Base-by-base conservation (phyloP, 192 early-diverging fungal species). In the Radiomyces spectabilis region DNA sequence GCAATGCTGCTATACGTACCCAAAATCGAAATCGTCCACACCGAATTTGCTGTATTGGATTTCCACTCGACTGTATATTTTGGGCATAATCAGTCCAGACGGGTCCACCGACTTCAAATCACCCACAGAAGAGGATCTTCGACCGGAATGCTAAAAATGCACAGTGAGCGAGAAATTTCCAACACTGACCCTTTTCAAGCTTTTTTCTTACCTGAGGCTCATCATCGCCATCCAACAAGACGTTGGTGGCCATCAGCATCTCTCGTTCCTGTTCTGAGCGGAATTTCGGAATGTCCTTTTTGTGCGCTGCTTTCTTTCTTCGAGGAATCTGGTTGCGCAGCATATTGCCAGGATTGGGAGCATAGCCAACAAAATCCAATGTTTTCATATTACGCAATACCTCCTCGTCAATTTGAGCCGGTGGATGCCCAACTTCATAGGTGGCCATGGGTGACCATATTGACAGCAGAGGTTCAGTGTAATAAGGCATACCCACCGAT, bases 1-100 rank as follows among this genome's bases (percentile, higher is more conserved):
- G 35, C 35, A 10, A 26, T 0, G 0, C 22, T n/a, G n/a, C n/a
- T n/a, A n/a, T 1, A 25, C 66, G 66, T 67, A 74, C 69, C 85
- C 94, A 80, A 99, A 99, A 64, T 99, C 96, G 75, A 97, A 98
- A 73, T 98, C 96, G 51, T 98, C 94, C 6, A 98, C 85, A 12
- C 96, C 96, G 63, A 98, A 98, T 52, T 85, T 79, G 65, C 85
- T 88, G 69, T 92, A 92, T 48, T 88, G 82, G 63, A 94, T 94
- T 50, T 94, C 88, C 16, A 94, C 85, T 10, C 72, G 75, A 13
- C 77, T 73, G 63, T 92, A 91, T 51, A 77, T 73, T 27, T 79
- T 79, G 24, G 91, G 87, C 65, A 87, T 74, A 10, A 54, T 62
- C 8, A 69, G 54, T 0, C 69, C 70, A 1, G 61, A 51, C 0